Evolutionary conservation across 2,329 filamentous ascomycete genomes (phyloP).

Genomic region (Ascochyta fabae): DNA sequence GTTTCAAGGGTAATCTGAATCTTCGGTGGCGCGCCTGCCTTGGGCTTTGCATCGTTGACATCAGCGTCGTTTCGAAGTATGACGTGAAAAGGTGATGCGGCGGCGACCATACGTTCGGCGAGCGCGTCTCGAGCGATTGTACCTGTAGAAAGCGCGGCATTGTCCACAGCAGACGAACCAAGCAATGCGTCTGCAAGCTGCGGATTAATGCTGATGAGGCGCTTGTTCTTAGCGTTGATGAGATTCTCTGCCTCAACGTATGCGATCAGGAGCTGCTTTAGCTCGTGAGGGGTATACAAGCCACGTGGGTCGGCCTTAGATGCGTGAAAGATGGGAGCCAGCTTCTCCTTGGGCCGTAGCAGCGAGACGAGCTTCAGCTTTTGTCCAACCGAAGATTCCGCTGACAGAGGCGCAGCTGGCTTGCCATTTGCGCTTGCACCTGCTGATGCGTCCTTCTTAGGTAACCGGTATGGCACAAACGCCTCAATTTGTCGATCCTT

Average conservation of each 20-base stretch:
- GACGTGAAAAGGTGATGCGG: constrained; percentile 63
- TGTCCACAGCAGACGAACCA: constrained; percentile 59
- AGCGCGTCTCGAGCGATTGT: constrained; percentile 66
- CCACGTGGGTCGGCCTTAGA: constrained; percentile 58
- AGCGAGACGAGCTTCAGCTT: constrained; percentile 60
- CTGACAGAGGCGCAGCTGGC: constrained; percentile 48
- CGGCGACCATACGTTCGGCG: constrained; percentile 63
- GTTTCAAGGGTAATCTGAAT: constrained; percentile 67
- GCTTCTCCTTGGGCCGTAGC: constrained; percentile 64
- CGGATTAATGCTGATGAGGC: constrained; percentile 67
- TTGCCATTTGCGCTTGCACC: constrained; percentile 47
- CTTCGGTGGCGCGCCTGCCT: constrained; percentile 66
- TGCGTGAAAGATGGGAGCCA: constrained; percentile 62
- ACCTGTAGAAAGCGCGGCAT: constrained; percentile 63
- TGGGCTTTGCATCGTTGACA: constrained; percentile 59
- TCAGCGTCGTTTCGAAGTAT: constrained; percentile 59
- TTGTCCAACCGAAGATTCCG: constrained; percentile 54
- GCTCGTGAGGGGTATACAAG: constrained; percentile 66
- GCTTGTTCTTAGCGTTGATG: constrained; percentile 64
- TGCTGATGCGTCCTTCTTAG: constrained; percentile 59
- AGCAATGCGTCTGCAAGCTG: constrained; percentile 69
- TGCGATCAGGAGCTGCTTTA: constrained; percentile 62
- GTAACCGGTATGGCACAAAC: constrained; percentile 69
- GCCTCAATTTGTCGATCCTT: constrained; percentile 59
- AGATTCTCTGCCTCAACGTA: constrained; percentile 66